Base-by-base conservation (phyloP, 768 basidiomycete genomes). In the Suillus bovinus region DNA sequence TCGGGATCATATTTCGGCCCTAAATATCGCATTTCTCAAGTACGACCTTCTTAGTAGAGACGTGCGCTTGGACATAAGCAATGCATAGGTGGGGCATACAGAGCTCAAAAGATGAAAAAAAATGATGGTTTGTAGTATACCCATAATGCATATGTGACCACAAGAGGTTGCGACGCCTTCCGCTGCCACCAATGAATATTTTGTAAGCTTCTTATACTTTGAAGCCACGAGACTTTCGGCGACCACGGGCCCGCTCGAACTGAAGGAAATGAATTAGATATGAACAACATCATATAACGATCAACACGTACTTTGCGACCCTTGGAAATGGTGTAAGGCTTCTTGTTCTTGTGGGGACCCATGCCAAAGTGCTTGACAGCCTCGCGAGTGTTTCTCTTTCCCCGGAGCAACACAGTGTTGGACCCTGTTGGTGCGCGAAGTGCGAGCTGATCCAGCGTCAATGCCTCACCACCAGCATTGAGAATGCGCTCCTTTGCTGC, bases 311-410 rank as follows among this genome's bases (percentile, higher is more conserved):
- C 88, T 80, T 97, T 98, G 86, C 96, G 92, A 66, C 97, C 96
- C 83, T 96, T 97, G 76, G 94, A 95, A 72, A 81, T 83, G 53
- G 95, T 92, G 82, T 94, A 91, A 54, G 97, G 97, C 82, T 96
- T 97, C 86, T 96, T 98, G 89, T 97, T 83, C 81, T 98, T 94
- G 89, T 96, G 93, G 61, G 95, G 95, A 80, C 89, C 93, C 92
- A 93, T 93, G 79, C 96, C 96, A 77, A 98, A 98, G 86, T 99
- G 96, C 79, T 93, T 95, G 82, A 91, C 87, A 57, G 95, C 92
- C 79, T 99, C 97, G 67, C 97, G 88, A 62, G 91, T 83, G 78
- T 88, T 97, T 86, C 89, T 89, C 80, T 91, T 89, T 69, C 96
- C 97, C 66, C 96, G 84, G 70, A 99, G 81, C 70, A 99, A 80